Evolutionary conservation across 371 early-diverging fungal species (phyloP).

Genomic region (Mortierella sp.): DNA sequence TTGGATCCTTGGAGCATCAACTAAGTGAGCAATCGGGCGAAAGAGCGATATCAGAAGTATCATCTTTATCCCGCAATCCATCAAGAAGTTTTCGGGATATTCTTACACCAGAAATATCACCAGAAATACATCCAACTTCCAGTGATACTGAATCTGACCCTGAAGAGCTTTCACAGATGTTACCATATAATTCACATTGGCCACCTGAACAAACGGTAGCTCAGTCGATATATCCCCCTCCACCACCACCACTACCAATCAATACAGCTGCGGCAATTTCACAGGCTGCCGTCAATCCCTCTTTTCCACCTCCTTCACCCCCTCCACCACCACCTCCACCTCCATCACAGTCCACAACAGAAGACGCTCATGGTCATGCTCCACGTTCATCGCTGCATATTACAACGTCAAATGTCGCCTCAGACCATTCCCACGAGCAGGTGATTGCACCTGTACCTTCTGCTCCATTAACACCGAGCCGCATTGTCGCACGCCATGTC

Average conservation of each 20-base stretch:
- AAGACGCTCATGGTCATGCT: background rate
- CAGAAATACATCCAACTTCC: conserved; percentile 14
- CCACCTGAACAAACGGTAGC: too few relatives aligned
- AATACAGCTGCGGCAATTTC: background rate
- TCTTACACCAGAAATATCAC: conserved; percentile 24
- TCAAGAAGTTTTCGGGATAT: background rate
- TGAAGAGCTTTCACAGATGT: too few relatives aligned
- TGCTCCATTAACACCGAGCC: conserved; percentile 21
- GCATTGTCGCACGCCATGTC: conserved; percentile 41
- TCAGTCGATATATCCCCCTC: conserved; percentile 11
- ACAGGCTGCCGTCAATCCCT: conserved; percentile 7
- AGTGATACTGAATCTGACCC: background rate
- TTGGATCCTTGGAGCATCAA: conserved; percentile 18
- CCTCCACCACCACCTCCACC: conserved; percentile 31
- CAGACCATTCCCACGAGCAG: background rate
- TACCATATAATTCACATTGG: too few relatives aligned
- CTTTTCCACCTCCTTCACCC: conserved; percentile 15
- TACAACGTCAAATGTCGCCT: conserved; percentile 11
- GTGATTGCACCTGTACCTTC: background rate
- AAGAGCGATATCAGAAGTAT: background rate
- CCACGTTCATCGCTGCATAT: conserved; percentile 27
- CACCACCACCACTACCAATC: background rate
- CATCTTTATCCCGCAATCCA: background rate
- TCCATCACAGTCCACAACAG: conserved; percentile 6
- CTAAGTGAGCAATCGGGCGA: background rate